A percentile compares a stretch with the other conserved stretches of the same genome.
Conservation (phyloP, 2,329 filamentous ascomycete genomes). For the Trichophyton verrucosum region DNA sequence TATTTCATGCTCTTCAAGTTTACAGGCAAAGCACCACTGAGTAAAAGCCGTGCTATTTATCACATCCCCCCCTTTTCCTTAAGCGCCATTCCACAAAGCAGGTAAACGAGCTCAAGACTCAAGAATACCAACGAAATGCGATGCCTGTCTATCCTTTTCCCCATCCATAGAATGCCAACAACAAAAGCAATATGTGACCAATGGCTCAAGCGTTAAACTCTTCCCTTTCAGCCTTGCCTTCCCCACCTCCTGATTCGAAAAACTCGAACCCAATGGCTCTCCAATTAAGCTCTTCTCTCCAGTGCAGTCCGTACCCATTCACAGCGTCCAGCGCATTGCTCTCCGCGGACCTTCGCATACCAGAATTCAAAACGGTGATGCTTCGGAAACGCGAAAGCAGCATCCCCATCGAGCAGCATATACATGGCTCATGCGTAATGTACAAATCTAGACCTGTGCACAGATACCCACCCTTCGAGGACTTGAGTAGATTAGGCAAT, state of each 20-base stretch:
- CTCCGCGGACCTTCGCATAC: constrained; percentile 52
- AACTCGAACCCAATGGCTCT: constrained; percentile 38
- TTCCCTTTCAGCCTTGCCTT: not conserved
- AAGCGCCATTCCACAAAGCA: too few relatives aligned
- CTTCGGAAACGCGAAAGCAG: constrained; percentile 85
- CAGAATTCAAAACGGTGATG: constrained; percentile 53
- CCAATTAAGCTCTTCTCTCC: constrained; percentile 47
- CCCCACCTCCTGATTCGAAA: constrained; percentile 14
- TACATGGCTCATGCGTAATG: constrained; percentile 86
- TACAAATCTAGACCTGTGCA: constrained; percentile 91
- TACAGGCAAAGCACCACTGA: too few relatives aligned
- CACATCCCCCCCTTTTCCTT: too few relatives aligned
- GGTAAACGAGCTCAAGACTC: too few relatives aligned
- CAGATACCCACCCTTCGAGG: constrained; percentile 75
- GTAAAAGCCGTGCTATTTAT: too few relatives aligned
- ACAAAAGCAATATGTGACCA: not conserved
- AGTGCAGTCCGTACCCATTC: constrained; percentile 49
- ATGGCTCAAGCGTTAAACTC: constrained; percentile 8
- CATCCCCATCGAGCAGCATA: constrained; percentile 95
- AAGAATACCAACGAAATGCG: too few relatives aligned
- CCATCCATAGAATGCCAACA: not conserved
- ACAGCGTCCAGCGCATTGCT: constrained; percentile 11
- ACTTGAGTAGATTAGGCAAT: constrained; percentile 56
- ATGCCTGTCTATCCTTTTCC: too few relatives aligned
- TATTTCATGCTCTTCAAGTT: too few relatives aligned